These are phyloP conservation scores for Adiantum capillusveneris DNA, from an alignment of 75 land plant genomes.

Conservation along the genomic window DNA sequence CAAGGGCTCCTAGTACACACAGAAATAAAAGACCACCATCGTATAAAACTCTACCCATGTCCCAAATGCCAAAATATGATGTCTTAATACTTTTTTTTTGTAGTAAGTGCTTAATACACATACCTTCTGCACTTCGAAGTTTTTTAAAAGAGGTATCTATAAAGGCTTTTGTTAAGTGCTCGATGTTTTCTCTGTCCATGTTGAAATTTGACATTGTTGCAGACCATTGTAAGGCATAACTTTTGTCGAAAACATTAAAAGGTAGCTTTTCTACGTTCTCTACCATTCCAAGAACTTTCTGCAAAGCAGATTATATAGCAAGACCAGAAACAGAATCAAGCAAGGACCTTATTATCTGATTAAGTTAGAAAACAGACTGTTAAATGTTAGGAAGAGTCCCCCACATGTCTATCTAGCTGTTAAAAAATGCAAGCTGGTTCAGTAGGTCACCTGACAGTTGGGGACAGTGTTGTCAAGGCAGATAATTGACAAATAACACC, in stretches of 20 bases:
- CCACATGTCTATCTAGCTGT: too few relatives aligned
- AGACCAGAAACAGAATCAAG: constrained; percentile 1
- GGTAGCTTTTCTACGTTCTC: constrained; percentile 23
- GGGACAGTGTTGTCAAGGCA: too few relatives aligned
- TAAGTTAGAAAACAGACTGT: too few relatives aligned
- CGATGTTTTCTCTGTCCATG: constrained; percentile 25
- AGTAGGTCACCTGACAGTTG: too few relatives aligned
- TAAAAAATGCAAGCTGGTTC: too few relatives aligned
- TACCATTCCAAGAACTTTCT: constrained; percentile 33
- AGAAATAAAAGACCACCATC: too few relatives aligned
- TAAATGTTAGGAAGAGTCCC: too few relatives aligned
- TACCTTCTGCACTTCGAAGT: constrained; percentile 35
- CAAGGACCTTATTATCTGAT: too few relatives aligned
- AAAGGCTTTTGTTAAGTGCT: constrained; percentile 23
- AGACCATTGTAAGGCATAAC: constrained; percentile 17
- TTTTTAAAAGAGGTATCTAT: constrained; percentile 31
- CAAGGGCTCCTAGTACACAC: constrained; percentile 35
- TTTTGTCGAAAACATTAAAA: constrained; percentile 27
- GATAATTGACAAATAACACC: too few relatives aligned
- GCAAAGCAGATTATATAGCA: neutral
- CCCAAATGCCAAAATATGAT: too few relatives aligned
- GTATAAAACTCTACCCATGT: too few relatives aligned
- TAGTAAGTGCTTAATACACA: neutral
- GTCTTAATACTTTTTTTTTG: too few relatives aligned
- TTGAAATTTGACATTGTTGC: constrained; percentile 25